Percentiles rank a stretch among this genome's conserved stretches.
Evolutionary conservation across 1,139 yeast species (phyloP).

Genomic region (Geotrichum armillariae): DNA sequence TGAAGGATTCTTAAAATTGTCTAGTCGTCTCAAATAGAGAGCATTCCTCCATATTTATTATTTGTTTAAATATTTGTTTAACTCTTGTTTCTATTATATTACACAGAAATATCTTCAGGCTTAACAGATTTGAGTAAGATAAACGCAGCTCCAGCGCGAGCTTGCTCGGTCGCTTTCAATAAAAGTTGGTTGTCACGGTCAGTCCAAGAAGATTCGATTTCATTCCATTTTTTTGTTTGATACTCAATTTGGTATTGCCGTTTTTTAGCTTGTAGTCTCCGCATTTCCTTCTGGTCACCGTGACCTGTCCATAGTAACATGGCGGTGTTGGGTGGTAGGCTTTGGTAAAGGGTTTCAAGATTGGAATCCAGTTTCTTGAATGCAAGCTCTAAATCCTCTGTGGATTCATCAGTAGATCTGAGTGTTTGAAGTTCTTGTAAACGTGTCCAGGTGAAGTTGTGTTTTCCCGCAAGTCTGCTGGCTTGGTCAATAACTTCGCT

Average conservation of each 20-base stretch:
- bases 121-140: conserved; percentile 44
- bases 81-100: background rate
- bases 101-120: conserved; percentile 15
- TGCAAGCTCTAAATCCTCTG: conserved; percentile 31
- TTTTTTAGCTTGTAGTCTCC: conserved; percentile 47
- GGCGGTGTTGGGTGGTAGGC: conserved; percentile 59
- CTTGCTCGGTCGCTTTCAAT: conserved; percentile 41
- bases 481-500: conserved; percentile 52
- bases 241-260: conserved; percentile 45
- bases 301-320: conserved; percentile 62
- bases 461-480: conserved; percentile 34
- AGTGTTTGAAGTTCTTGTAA: conserved; percentile 58
- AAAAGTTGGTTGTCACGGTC: conserved; percentile 48
- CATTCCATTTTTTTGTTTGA: conserved; percentile 46
- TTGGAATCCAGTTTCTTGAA: conserved; percentile 45
- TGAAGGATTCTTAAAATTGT: conserved; percentile 21
- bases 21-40: background rate
- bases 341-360: conserved; percentile 50
- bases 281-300: conserved; percentile 60
- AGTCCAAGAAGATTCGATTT: conserved; percentile 53
- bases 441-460: conserved; percentile 54
- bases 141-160: conserved; percentile 51
- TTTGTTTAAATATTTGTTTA: background rate
- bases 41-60: conserved; percentile 2
- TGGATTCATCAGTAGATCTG: conserved; percentile 27